Conservation (phyloP, 2,329 filamentous ascomycete species). For the Ophiostoma ips region DNA sequence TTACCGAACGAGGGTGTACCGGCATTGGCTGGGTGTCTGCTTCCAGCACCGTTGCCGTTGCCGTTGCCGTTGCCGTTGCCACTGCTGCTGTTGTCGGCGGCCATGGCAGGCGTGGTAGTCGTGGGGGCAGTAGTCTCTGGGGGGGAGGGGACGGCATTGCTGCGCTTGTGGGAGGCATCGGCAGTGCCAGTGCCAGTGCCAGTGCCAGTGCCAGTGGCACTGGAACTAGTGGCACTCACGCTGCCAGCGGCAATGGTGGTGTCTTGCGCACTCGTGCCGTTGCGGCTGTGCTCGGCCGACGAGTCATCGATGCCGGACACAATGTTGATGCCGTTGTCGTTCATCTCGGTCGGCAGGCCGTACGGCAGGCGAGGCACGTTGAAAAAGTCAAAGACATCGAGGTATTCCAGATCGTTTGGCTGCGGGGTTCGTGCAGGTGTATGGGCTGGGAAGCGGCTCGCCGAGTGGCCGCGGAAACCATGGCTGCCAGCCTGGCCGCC, state of each 20-base stretch:
- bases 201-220: no score
- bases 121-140: background rate
- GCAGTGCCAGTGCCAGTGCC: background rate
- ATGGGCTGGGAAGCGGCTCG: constrained; percentile 34
- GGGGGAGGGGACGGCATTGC: background rate
- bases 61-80: background rate
- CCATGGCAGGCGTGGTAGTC: background rate
- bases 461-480: constrained; percentile 16
- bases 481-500: background rate
- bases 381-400: constrained; percentile 92
- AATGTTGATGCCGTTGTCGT: constrained; percentile 2
- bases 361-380: constrained; percentile 65
- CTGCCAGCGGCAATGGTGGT: background rate
- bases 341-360: constrained; percentile 20
- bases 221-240: no score
- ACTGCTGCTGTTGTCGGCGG: background rate
- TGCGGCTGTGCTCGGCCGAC: constrained; percentile 2
- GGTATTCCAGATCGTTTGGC: constrained; percentile 73
- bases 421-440: constrained; percentile 56
- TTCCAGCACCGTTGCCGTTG: constrained; percentile 1
- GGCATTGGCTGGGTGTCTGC: constrained; percentile 3
- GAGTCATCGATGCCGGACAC: constrained; percentile 1
- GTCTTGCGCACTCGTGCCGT: background rate
- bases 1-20: constrained; percentile 27
- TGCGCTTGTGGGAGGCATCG: background rate